Evolutionary conservation across 148 eudicot genomes (phyloP).

Genomic region (Beta vulgaris): DNA sequence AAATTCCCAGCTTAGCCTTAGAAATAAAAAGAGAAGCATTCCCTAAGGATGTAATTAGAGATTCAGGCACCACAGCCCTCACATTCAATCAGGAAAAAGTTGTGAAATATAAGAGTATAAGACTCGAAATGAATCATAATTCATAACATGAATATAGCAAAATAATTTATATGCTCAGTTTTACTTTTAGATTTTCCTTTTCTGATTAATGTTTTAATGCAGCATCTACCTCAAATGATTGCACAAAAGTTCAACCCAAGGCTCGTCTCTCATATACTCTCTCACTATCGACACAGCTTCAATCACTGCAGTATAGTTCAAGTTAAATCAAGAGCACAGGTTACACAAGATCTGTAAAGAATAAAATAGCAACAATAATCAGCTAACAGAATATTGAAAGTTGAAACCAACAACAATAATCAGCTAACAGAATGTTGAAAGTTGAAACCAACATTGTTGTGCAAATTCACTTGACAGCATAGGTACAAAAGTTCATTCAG

Average conservation of each 20-base stretch:
- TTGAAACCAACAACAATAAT: background rate
- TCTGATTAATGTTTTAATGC: background rate
- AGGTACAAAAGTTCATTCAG: background rate
- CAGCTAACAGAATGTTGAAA: background rate
- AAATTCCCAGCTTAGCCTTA: background rate
- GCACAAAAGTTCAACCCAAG: constrained; percentile 87
- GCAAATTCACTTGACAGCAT: background rate
- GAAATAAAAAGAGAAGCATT: background rate
- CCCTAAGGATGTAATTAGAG: background rate
- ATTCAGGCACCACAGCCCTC: background rate
- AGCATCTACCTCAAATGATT: constrained; percentile 57
- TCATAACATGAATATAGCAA: no score
- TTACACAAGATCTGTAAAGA: background rate
- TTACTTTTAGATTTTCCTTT: no score
- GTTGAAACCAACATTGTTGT: background rate
- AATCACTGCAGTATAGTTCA: constrained; percentile 49
- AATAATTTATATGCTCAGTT: no score
- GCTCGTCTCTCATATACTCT: constrained; percentile 87
- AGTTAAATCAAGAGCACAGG: background rate
- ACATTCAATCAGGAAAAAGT: background rate
- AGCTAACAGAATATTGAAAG: background rate
- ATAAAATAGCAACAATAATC: background rate
- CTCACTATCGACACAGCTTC: constrained; percentile 71
- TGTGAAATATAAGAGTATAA: no score
- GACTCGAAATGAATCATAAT: no score